phyloP scores from a whole-genome alignment of 805 yeast genomes.

The Yarrowia sp. region DNA sequence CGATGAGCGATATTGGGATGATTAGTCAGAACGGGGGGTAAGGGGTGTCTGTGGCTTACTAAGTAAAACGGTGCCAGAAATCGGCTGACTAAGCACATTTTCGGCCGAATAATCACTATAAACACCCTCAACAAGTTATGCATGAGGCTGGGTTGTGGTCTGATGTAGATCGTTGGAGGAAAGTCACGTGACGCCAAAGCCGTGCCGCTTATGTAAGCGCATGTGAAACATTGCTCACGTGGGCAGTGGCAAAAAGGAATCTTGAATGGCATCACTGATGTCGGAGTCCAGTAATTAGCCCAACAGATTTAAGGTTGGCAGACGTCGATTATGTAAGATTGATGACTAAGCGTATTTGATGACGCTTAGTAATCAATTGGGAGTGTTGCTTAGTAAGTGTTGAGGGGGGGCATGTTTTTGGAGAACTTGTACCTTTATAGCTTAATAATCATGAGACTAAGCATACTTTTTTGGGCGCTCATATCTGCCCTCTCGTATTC shows the following conservation, averaged over 20 bases:
- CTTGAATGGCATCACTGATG: too few species aligned
- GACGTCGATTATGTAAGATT: slow-evolving; percentile 20
- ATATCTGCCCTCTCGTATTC: neutral
- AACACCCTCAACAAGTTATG: slow-evolving; percentile 7
- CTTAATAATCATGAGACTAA: too few species aligned
- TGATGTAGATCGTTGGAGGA: slow-evolving; percentile 3
- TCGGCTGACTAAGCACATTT: neutral
- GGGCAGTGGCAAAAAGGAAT: neutral
- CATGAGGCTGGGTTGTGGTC: neutral
- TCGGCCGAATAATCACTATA: slow-evolving; percentile 8
- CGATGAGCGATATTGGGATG: too few species aligned
- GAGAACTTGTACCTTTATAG: too few species aligned
- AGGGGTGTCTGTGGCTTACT: neutral
- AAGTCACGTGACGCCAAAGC: neutral
- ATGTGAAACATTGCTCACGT: slow-evolving; percentile 1
- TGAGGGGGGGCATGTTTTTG: too few species aligned
- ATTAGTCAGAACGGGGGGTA: neutral
- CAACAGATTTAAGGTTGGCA: slow-evolving; percentile 1
- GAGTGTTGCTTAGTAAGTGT: too few species aligned
- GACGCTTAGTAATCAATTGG: neutral
- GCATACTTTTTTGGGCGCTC: neutral
- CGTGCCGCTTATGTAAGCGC: neutral
- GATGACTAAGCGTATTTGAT: neutral
- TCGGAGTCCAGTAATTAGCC: neutral
- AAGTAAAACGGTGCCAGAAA: neutral